phyloP scores from a whole-genome alignment of 148 eudicot genomes.

The Vaccinium corymbosum region DNA sequence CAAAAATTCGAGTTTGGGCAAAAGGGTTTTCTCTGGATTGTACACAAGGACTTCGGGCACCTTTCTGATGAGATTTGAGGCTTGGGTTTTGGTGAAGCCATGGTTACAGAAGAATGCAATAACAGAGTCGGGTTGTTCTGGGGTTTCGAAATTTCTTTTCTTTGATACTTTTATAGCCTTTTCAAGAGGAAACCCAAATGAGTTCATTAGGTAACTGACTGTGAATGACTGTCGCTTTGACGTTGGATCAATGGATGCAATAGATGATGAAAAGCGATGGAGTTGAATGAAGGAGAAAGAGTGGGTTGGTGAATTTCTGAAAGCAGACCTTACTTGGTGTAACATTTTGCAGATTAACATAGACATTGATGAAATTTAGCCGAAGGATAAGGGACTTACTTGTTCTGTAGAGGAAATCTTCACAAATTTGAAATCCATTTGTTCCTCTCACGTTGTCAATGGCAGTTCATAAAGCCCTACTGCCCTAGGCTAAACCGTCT shows the following conservation, averaged over 20 bases:
- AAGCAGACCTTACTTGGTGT: not conserved
- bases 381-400: not conserved
- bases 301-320: not conserved
- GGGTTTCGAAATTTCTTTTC: not conserved
- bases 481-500: not conserved
- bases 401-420: not conserved
- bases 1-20: conserved; percentile 13
- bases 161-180: not conserved
- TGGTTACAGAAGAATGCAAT: conserved; percentile 1
- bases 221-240: not conserved
- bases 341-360: not conserved
- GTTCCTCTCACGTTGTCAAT: no score
- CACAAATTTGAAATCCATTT: not conserved
- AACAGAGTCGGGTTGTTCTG: not conserved
- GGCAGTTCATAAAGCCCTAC: not conserved
- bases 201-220: conserved; percentile 8
- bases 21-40: conserved; percentile 16
- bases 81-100: conserved; percentile 14
- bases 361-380: not conserved
- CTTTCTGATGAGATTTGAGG: conserved; percentile 2
- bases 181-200: conserved; percentile 10
- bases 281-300: not conserved
- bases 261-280: not conserved
- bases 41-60: not conserved
- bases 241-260: not conserved